phyloP scores from a whole-genome alignment of 257 asterid genomes.

The Linderniella brevidens region DNA sequence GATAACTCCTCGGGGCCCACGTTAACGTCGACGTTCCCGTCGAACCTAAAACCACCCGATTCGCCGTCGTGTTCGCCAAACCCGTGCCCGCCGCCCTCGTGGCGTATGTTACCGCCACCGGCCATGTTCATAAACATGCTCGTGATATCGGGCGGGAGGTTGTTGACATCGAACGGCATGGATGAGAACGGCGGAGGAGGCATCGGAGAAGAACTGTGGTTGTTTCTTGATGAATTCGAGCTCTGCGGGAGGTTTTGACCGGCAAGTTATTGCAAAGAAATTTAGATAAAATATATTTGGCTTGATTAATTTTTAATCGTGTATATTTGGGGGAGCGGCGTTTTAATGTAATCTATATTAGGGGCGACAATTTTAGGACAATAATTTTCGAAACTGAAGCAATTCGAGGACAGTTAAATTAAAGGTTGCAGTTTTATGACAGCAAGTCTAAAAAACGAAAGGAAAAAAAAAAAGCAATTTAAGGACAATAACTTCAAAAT shows the following conservation, averaged over 20 bases:
- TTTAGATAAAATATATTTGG: slow-evolving; percentile 5
- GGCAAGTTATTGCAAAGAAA: not conserved
- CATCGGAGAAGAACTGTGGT: slow-evolving; percentile 16
- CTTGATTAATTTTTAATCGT: too few species aligned
- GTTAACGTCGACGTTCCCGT: slow-evolving; percentile 26
- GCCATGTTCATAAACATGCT: slow-evolving; percentile 38
- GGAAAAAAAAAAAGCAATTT: slow-evolving; percentile 5
- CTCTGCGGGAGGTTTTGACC: slow-evolving; percentile 16
- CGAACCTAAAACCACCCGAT: slow-evolving; percentile 19
- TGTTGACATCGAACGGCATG: slow-evolving; percentile 31
- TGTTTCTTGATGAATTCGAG: slow-evolving; percentile 29
- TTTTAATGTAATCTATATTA: too few species aligned
- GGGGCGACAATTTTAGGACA: too few species aligned
- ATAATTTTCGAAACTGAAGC: too few species aligned
- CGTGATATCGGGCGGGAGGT: slow-evolving; percentile 26
- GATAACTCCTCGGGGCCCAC: slow-evolving; percentile 43
- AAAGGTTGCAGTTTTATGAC: too few species aligned
- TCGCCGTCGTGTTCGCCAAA: slow-evolving; percentile 14
- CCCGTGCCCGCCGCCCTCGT: slow-evolving; percentile 19
- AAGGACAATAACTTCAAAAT: too few species aligned
- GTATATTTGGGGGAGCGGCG: too few species aligned
- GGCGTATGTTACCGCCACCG: slow-evolving; percentile 20
- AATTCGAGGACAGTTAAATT: too few species aligned
- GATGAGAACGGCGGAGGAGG: slow-evolving; percentile 35
- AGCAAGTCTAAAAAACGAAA: too few species aligned